A percentile compares a stretch with the other conserved stretches of the same genome.
Evolutionary conservation across 2,329 filamentous ascomycete genomes (phyloP).

Genomic region (Ophiostoma tasmaniense): DNA sequence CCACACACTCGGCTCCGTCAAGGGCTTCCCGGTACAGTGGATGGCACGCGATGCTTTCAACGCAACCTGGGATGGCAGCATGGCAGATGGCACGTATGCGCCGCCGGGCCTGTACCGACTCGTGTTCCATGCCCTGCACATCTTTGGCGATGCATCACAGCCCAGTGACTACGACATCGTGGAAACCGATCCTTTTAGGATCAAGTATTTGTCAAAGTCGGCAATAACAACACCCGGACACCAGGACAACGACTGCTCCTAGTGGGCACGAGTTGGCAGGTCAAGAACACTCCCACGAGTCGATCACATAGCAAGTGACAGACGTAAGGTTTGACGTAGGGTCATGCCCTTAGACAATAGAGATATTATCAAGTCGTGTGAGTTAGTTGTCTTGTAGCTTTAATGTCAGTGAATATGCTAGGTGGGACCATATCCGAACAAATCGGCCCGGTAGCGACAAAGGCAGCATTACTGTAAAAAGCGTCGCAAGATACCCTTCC

Average conservation of each 20-base stretch:
- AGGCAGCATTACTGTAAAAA: too few relatives aligned
- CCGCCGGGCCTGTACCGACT: background rate
- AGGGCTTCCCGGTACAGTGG: background rate
- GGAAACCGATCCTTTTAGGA: background rate
- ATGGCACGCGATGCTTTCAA: background rate
- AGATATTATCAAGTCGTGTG: too few relatives aligned
- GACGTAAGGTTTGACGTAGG: too few relatives aligned
- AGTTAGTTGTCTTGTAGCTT: too few relatives aligned
- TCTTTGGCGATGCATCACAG: background rate
- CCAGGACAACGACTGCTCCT: background rate
- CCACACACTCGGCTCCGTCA: background rate
- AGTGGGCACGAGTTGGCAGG: background rate
- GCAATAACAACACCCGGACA: background rate
- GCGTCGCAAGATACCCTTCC: too few relatives aligned
- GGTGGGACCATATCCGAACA: too few relatives aligned
- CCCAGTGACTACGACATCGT: background rate
- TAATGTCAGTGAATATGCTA: too few relatives aligned
- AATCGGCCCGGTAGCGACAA: too few relatives aligned
- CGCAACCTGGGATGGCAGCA: background rate
- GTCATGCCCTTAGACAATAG: too few relatives aligned
- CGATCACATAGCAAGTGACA: too few relatives aligned
- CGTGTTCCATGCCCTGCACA: background rate
- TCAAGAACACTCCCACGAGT: too few relatives aligned
- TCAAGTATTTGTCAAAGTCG: background rate
- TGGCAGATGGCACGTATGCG: background rate